phyloP scores from a whole-genome alignment of 352 stramenopile genomes.

The Blastocystis sp. region DNA sequence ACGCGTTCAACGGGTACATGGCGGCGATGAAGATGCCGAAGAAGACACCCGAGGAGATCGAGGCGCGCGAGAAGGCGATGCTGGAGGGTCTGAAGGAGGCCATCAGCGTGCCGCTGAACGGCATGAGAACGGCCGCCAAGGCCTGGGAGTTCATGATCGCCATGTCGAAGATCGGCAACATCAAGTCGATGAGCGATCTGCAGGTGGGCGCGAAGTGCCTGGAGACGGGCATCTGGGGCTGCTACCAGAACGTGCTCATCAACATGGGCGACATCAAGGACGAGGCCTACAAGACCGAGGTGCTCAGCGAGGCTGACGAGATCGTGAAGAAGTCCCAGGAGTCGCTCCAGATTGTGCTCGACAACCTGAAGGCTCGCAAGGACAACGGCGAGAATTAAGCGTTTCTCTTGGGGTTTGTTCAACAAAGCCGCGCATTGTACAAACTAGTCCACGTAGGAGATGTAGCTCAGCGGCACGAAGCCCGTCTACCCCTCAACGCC shows the following conservation, averaged over 20 bases:
- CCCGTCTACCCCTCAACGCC: neutral
- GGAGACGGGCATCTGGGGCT: constrained; percentile 72
- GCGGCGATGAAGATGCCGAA: constrained; percentile 70
- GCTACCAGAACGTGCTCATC: constrained; percentile 72
- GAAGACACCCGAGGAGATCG: constrained; percentile 70
- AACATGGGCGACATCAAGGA: constrained; percentile 71
- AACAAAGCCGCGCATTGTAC: neutral
- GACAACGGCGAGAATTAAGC: constrained; percentile 30
- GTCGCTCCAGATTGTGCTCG: constrained; percentile 68
- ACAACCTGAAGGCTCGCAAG: constrained; percentile 64
- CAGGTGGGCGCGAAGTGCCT: constrained; percentile 71
- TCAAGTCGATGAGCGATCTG: constrained; percentile 72
- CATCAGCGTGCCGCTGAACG: constrained; percentile 70
- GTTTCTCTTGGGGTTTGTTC: neutral
- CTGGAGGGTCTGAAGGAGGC: constrained; percentile 70
- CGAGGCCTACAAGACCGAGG: constrained; percentile 54
- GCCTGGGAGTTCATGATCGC: constrained; percentile 71
- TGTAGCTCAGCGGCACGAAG: neutral
- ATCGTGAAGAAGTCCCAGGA: constrained; percentile 70
- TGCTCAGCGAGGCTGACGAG: constrained; percentile 66
- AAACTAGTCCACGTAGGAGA: constrained; percentile 14
- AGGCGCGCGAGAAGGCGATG: constrained; percentile 69
- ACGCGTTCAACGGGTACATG: constrained; percentile 72
- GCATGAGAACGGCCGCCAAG: constrained; percentile 70
- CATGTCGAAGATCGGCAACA: constrained; percentile 72